phyloP scores from a whole-genome alignment of 2,329 filamentous ascomycete species.

The Hypocrella siamensis region DNA sequence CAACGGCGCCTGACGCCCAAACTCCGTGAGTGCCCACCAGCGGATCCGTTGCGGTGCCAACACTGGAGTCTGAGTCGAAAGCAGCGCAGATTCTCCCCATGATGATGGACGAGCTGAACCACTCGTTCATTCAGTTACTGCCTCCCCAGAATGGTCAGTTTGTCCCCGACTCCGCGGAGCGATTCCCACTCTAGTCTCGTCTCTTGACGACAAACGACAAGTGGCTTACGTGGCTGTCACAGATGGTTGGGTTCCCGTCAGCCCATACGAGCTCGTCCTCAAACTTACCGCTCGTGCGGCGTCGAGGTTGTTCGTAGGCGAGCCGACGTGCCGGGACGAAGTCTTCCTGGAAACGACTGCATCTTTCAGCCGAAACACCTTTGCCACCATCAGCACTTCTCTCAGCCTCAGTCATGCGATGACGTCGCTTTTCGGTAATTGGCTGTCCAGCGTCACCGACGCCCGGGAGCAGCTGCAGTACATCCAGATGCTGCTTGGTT shows the following conservation, averaged over 20 bases:
- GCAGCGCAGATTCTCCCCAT: conserved; percentile 6
- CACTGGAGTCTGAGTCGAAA: not conserved
- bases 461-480: conserved; percentile 4
- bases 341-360: conserved; percentile 5
- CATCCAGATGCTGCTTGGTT: conserved; percentile 5
- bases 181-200: not conserved
- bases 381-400: conserved; percentile 5
- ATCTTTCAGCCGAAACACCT: conserved; percentile 6
- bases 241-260: conserved; percentile 3
- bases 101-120: conserved; percentile 5
- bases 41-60: not conserved
- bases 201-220: too few species aligned
- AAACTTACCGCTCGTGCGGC: conserved; percentile 5
- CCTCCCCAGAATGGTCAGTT: conserved; percentile 1
- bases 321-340: conserved; percentile 6
- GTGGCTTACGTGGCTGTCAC: not conserved
- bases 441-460: conserved; percentile 3
- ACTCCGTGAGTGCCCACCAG: conserved; percentile 3
- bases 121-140: conserved; percentile 4
- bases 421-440: conserved; percentile 1
- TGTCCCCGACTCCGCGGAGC: not conserved
- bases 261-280: conserved; percentile 5
- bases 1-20: conserved; percentile 5
- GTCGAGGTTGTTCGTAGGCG: conserved; percentile 5
- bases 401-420: conserved; percentile 3